Evolutionary conservation across 164 flowering plant genomes (phyloP), one percentile per base, ranked within the genome.

Genomic region (Tetracentron sinense): DNA sequence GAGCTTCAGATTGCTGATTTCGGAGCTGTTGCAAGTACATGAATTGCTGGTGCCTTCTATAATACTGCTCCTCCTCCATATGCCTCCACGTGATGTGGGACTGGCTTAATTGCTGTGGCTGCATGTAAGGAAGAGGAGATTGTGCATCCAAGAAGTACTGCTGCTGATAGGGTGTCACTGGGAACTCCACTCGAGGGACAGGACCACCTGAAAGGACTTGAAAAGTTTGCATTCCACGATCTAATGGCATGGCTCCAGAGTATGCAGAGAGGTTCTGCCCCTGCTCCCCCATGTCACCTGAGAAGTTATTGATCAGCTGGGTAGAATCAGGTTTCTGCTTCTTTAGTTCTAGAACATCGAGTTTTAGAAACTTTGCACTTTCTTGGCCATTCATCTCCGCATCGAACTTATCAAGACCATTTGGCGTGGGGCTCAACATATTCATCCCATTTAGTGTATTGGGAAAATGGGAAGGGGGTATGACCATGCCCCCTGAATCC

Each of bases 41-140:
- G 69, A 56, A 74, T 8, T 79, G 81, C 57, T 73, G 85, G 27
- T 78, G 80, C 81, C 78, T 75, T 67, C 69, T 67, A 22, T 62
- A 63, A 59, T 58, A 64, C 27, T 53, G 74, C 42, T 82, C 85
- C 54, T 80, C 80, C 52, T 82, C 81, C 42, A 72, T 23, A 53
- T 72, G 75, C 31, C 60, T 68, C 81, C 80, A 77, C 29, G 71
- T 27, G 19, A 80, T 33, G 7, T 69, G 83, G 65, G 78, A 59
- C 54, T 70, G 82, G 57, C 49, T 66, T 22, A 80, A 26, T 30
- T 70, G 80, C 31, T 74, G 81, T 31, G 75, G 59, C 62, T 75
- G 77, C 46, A 76, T 51, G 53, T 68, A 82, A 54, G 79, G 81
- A 57, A 61, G 28, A 17, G 56, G 22, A 64, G 80, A 69, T 42